Evolutionary conservation across 2,329 filamentous ascomycete genomes (phyloP), one percentile per base, ranked within the genome.

Genomic region (Allantophomopsis lycopodina): DNA sequence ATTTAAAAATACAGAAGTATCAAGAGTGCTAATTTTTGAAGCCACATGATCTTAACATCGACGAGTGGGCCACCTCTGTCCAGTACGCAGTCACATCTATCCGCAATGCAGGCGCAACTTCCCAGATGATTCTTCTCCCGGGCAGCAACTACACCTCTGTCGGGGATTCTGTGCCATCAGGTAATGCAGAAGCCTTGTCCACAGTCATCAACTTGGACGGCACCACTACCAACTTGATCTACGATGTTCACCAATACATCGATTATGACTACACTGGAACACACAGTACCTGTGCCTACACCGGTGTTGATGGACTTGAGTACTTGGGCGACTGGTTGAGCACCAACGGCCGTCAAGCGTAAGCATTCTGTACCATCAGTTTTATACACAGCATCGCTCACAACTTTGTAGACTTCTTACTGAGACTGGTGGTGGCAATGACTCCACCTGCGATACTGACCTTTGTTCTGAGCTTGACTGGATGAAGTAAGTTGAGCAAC

Each of bases 81-180:
- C 78, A 83, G 51, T 63, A 63, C 11, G 75, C 64, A 10, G 77
- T 83, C 3, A 75, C 69, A 0, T 76, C 75, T 2, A 81, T 83
- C 48, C 70, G 78, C 36, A 57, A 66, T 37, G 68, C 71, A 5
- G 78, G 76, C 20, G 76, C 76, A 12, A 64, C 60, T 2, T 58
- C 59, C n/a, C 74, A 83, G 46, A 69, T 73, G 52, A 79, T 83
- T 45, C 61, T 83, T 7, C 64, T 81, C 2, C 72, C 79, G 0
- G 77, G 77, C 2, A 76, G 65, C 31, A 69, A 73, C 48, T 81
- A 69, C 51, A 65, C 70, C 8, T 65, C 61, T 44, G 68, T 68
- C 7, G 63, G 59, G 28, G 61, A 61, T 5, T 63, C 73, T 32
- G 58, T 72, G 12, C 60, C 60, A 5, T 63, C 56, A 32, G 68